These are phyloP conservation scores for Bimuria novae-zelandiae DNA, from an alignment of 2,329 filamentous ascomycete species.

Conservation along the genomic window DNA sequence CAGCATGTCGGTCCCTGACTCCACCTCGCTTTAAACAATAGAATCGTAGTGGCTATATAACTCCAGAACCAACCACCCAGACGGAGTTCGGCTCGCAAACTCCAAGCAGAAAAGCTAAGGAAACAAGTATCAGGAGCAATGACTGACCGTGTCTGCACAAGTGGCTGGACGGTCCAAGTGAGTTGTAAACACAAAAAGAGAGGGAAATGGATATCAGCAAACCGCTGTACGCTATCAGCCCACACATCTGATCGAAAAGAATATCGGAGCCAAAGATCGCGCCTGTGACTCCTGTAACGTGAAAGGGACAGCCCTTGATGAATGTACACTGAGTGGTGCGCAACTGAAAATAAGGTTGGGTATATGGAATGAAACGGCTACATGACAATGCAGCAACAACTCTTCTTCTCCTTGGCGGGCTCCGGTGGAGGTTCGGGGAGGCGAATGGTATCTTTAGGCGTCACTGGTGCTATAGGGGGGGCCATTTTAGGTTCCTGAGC, in stretches of 20 bases:
- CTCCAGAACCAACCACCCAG: too few relatives aligned
- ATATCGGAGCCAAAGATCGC: neutral
- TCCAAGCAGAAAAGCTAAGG: too few relatives aligned
- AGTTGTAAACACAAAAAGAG: too few relatives aligned
- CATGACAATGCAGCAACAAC: constrained; percentile 77
- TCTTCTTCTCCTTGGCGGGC: constrained; percentile 63
- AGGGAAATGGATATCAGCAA: neutral
- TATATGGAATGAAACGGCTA: constrained; percentile 49
- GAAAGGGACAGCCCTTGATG: neutral
- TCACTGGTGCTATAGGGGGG: constrained; percentile 9
- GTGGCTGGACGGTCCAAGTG: too few relatives aligned
- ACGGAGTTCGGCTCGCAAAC: too few relatives aligned
- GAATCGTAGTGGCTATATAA: too few relatives aligned
- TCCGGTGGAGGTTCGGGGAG: constrained; percentile 61
- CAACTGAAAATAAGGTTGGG: constrained; percentile 22
- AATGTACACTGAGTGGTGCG: neutral
- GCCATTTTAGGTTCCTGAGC: constrained; percentile 21
- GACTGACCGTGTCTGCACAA: too few relatives aligned
- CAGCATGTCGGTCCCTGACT: too few relatives aligned
- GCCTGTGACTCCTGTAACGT: neutral
- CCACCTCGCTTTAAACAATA: too few relatives aligned
- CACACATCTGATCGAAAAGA: neutral
- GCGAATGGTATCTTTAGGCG: constrained; percentile 47
- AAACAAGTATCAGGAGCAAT: too few relatives aligned
- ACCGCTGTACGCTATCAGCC: constrained; percentile 8